Evolutionary conservation across 2,329 filamentous ascomycete species (phyloP), one percentile per base, ranked within the genome.

Genomic region (Immersiporthe knoxdaviesiana): DNA sequence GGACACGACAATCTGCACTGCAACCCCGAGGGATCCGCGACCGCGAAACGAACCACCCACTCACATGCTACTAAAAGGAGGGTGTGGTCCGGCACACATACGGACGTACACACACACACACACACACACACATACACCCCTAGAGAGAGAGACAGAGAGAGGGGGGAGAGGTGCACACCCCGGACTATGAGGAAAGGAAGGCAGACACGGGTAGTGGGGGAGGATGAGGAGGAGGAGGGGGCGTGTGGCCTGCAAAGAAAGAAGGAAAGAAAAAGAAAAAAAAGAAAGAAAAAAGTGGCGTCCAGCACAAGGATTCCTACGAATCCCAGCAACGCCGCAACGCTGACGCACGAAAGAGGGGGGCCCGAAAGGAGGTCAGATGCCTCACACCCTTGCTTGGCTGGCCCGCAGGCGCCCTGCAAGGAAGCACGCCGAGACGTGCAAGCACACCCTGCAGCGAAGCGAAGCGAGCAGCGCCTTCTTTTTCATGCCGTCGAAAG

Each of bases 1-100:
- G 56, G 63, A 69, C 56, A 37, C 30, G 27, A 56, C 56, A 59
- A n/a, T 24, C 56, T 66, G 68, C 68, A 52, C 65, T 69, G 68
- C 68, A 69, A 69, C 68, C 67, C 68, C 68, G 68, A 66, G 63
- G 39, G 64, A 67, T 67, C 63, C 68, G 63, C 64, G 64, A 67
- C 63, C 39, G 14, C 58, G 35, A 18, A 59, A 30, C 56, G 18
- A 37, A 59, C 56, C 32, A 30, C 56, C 56, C 56, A 37, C 41
- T 62, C 8, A 14, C 10, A 47, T 24, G 18, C 16, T 58, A 35
- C 47, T 54, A 44, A 41, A 50, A 63, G 64, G 30, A 30, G 64
- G 68, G 68, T 66, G 67, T 69, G 59, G 59, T 61, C 68, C 64
- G 68, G 64, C 67, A 69, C 56, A 47, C 27, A 30, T 30, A 37